phyloP scores from a whole-genome alignment of 1,139 yeast species.

The Fermentozyma sake region DNA sequence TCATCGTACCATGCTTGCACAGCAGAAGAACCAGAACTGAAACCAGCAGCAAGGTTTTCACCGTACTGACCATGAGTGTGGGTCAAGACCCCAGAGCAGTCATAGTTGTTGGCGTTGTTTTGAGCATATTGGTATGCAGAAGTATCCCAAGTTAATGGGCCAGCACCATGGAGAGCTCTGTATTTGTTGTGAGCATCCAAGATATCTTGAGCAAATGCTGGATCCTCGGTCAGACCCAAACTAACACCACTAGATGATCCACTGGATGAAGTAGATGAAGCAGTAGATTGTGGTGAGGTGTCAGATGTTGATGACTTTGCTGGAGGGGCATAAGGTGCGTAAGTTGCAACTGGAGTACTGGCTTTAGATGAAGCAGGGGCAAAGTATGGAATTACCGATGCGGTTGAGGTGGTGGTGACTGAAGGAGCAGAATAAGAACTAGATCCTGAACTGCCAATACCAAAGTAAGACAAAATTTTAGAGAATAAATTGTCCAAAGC shows the following conservation, averaged over 20 bases:
- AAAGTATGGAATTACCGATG: slow-evolving; percentile 1
- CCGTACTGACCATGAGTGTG: slow-evolving; percentile 23
- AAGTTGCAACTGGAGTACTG: slow-evolving; percentile 2
- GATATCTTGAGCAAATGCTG: slow-evolving; percentile 15
- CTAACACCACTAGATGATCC: slow-evolving; percentile 1
- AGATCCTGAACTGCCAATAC: slow-evolving; percentile 5
- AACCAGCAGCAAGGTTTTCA: slow-evolving; percentile 25
- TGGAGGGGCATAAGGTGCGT: slow-evolving; percentile 3
- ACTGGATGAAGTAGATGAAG: slow-evolving; percentile 1
- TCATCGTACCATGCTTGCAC: slow-evolving; percentile 23
- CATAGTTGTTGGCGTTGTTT: slow-evolving; percentile 20
- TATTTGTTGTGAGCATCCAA: slow-evolving; percentile 20
- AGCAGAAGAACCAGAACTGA: slow-evolving; percentile 16
- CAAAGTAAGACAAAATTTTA: slow-evolving; percentile 9
- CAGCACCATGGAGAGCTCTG: slow-evolving; percentile 19
- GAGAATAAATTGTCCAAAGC: slow-evolving; percentile 9
- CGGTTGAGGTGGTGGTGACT: slow-evolving; percentile 1
- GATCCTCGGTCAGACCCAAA: slow-evolving; percentile 11
- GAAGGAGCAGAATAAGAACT: slow-evolving; percentile 2
- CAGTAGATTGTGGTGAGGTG: slow-evolving; percentile 2
- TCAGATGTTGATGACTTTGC: slow-evolving; percentile 2
- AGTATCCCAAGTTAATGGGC: slow-evolving; percentile 17
- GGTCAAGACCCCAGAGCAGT: slow-evolving; percentile 21
- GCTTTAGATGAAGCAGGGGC: slow-evolving; percentile 1
- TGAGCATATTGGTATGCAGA: slow-evolving; percentile 19